These are phyloP conservation scores for Austroboletus niveus DNA, from an alignment of 1,284 basidiomycete species.

Conservation along the genomic window DNA sequence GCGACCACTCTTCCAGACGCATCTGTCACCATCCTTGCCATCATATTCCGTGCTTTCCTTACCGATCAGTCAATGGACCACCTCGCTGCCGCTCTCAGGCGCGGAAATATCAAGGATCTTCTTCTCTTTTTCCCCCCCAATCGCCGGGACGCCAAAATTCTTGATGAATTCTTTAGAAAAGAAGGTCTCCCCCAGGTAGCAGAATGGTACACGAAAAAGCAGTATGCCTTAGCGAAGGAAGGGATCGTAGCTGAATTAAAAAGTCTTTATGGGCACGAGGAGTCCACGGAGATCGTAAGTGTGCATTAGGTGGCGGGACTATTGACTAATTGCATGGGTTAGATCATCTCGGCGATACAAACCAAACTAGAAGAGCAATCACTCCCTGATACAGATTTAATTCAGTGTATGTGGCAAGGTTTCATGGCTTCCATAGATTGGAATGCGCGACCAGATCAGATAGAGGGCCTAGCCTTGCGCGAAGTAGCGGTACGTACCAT, in stretches of 20 bases:
- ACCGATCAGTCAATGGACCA: constrained; percentile 84
- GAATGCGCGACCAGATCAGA: constrained; percentile 85
- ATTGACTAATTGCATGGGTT: constrained; percentile 12
- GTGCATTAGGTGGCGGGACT: constrained; percentile 3
- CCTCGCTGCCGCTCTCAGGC: constrained; percentile 73
- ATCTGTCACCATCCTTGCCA: constrained; percentile 73
- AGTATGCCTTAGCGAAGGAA: constrained; percentile 73
- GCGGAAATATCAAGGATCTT: constrained; percentile 84
- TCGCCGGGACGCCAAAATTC: constrained; percentile 68
- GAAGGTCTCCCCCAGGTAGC: constrained; percentile 76
- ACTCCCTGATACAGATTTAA: constrained; percentile 80
- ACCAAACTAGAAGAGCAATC: constrained; percentile 63
- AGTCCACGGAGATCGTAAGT: constrained; percentile 62
- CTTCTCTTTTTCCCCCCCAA: constrained; percentile 84
- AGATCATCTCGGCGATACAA: constrained; percentile 79
- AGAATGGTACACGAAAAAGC: constrained; percentile 91
- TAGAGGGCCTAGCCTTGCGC: constrained; percentile 79
- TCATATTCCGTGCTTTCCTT: constrained; percentile 81
- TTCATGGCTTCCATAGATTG: constrained; percentile 86
- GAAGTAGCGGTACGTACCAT: constrained; percentile 69
- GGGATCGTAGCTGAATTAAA: constrained; percentile 62
- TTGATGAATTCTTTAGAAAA: constrained; percentile 86
- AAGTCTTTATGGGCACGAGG: constrained; percentile 57
- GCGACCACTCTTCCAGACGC: constrained; percentile 50
- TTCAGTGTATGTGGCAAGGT: constrained; percentile 89